These are phyloP conservation scores for Penicillium maclennaniae DNA, from an alignment of 495 filamentous ascomycete genomes.

Conservation along the genomic window DNA sequence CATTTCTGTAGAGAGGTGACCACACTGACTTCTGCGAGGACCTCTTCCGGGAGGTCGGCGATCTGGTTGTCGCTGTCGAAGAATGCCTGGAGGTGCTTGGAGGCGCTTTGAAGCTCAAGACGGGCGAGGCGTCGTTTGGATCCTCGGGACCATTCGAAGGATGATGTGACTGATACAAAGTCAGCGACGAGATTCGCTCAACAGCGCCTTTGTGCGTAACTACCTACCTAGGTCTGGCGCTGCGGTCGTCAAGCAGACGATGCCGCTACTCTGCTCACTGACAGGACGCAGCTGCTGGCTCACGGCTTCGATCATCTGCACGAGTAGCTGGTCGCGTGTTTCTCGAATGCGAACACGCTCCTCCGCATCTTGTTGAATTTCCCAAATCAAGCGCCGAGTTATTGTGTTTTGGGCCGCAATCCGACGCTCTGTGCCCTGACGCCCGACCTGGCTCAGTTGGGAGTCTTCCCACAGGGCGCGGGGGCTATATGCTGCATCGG, in stretches of 20 bases:
- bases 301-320: constrained; percentile 24
- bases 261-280: constrained; percentile 28
- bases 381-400: constrained; percentile 42
- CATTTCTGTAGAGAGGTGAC: constrained; percentile 37
- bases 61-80: constrained; percentile 42
- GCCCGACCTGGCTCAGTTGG: constrained; percentile 37
- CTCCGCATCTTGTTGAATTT: constrained; percentile 37
- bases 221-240: constrained; percentile 36
- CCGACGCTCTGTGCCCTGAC: constrained; percentile 33
- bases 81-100: constrained; percentile 40
- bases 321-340: constrained; percentile 26
- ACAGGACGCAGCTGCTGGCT: constrained; percentile 26
- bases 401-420: constrained; percentile 38
- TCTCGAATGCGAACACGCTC: constrained; percentile 26
- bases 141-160: constrained; percentile 30
- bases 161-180: constrained; percentile 22
- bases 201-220: neutral
- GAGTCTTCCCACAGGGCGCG: constrained; percentile 35
- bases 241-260: constrained; percentile 35
- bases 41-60: constrained; percentile 32
- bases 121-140: constrained; percentile 40
- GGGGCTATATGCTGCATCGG: constrained; percentile 20
- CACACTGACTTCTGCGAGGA: constrained; percentile 31
- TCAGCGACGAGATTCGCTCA: constrained; percentile 1
- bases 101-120: constrained; percentile 40